Percentiles rank a stretch among this genome's conserved stretches.
Evolutionary conservation across 495 filamentous ascomycete species (phyloP).

Genomic region (Xanthoparmelia taractica): DNA sequence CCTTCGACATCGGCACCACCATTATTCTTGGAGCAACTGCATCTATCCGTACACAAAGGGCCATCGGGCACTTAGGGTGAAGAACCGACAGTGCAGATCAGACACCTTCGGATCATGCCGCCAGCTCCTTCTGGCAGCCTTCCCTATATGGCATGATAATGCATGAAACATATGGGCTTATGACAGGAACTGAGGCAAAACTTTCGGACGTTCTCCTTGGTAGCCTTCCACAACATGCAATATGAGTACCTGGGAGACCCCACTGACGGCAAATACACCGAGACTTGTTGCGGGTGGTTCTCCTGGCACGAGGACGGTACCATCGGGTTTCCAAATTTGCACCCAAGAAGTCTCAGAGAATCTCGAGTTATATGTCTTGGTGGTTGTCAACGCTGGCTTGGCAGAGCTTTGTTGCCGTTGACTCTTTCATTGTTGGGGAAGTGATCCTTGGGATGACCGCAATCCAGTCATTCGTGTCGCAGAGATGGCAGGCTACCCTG

Average conservation of each 20-base stretch:
- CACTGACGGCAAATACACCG: conserved; percentile 18
- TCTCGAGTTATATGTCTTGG: conserved; percentile 1
- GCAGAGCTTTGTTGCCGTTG: conserved; percentile 5
- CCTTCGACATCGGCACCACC: too few relatives aligned
- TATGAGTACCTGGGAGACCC: background rate
- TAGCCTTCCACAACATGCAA: background rate
- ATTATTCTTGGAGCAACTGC: too few relatives aligned
- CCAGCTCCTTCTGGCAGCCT: too few relatives aligned
- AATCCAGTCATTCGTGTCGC: conserved; percentile 31
- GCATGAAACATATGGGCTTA: conserved; percentile 35
- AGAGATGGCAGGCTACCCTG: conserved; percentile 40
- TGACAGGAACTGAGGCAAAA: conserved; percentile 28
- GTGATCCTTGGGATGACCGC: conserved; percentile 39
- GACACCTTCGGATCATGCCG: too few relatives aligned
- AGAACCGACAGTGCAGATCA: too few relatives aligned
- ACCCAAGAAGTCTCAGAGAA: conserved; percentile 3
- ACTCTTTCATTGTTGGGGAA: background rate
- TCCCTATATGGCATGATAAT: too few relatives aligned
- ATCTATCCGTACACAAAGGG: too few relatives aligned
- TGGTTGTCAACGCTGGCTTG: conserved; percentile 42
- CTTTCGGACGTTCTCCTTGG: conserved; percentile 25
- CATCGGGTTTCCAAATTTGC: background rate
- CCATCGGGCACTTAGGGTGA: too few relatives aligned
- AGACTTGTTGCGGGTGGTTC: conserved; percentile 31
- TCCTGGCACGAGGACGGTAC: conserved; percentile 22